Evolutionary conservation across 352 stramenopile genomes (phyloP), one percentile per base, ranked within the genome.

Genomic region (Peronosclerospora sorghi): DNA sequence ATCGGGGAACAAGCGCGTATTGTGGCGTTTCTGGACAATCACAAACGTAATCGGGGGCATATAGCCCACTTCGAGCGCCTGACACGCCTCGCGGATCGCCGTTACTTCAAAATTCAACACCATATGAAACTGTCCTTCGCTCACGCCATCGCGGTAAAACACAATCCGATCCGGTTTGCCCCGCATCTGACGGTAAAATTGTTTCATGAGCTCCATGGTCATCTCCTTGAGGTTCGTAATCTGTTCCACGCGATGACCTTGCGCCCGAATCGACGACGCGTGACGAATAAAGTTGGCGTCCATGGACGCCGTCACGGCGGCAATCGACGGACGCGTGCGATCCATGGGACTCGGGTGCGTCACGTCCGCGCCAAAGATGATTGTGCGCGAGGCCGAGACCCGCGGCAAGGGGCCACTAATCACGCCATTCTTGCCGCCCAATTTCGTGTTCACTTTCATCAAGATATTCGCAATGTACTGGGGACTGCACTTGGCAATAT

Each of bases 101-200:
- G 41, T 78, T 78, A 95, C 83, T 30, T 84, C 83, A 4, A 62
- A 62, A 41, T 85, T 59, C 18, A 87, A 50, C 9, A 93, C 82
- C 41, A 82, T 71, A 37, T 78, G 59, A 42, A 75, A 90, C 53
- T 95, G 72, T 1, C 80, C 80, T 56, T 93, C 83, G 42, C 72
- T 87, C 30, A 95, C 83, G n/a, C 83, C 83, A 41, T 95, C 83
- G n/a, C 83, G 78, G 48, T 91, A 92, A 52, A 89, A 95, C 8
- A 95, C 53, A 20, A 95, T 75, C 17, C 71, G 71, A 32, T 85
- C 65, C 0, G 83, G 83, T 49, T 90, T 89, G 32, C 71, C 62
- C 59, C 32, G 67, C 38, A 51, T 86, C 88, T 53, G 83, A 95
- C 8, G 63, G 63, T 38, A 86, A 59, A 35, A 95, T 27, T 51